Conservation (phyloP, 108 stramenopile genomes). For the Skeletonema grethae region DNA sequence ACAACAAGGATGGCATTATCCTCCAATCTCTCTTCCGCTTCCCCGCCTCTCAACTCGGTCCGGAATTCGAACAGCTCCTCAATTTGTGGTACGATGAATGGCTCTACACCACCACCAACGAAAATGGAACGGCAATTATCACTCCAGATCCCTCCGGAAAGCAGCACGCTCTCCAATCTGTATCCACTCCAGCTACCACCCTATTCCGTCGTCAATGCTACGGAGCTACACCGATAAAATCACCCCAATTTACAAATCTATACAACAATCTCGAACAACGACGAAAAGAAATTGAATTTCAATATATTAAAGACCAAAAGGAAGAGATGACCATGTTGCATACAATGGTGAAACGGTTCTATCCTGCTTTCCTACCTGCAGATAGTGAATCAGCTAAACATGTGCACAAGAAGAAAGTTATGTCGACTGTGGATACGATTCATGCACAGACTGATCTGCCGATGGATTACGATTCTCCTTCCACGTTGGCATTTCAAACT, state of each 20-base stretch:
- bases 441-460: constrained; percentile 17
- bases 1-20: constrained; percentile 6
- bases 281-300: constrained; percentile 39
- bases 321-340: constrained; percentile 44
- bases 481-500: constrained; percentile 32
- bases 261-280: constrained; percentile 47
- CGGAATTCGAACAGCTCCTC: constrained; percentile 24
- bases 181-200: constrained; percentile 35
- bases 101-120: constrained; percentile 9
- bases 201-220: constrained; percentile 49
- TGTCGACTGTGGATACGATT: constrained; percentile 30
- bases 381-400: neutral
- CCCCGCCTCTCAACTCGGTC: constrained; percentile 27
- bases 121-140: constrained; percentile 8
- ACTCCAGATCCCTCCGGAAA: constrained; percentile 35
- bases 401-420: constrained; percentile 43
- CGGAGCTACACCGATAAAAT: constrained; percentile 16
- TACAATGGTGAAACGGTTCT: constrained; percentile 29
- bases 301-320: constrained; percentile 24
- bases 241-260: constrained; percentile 15
- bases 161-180: constrained; percentile 31
- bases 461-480: constrained; percentile 20
- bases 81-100: constrained; percentile 26
- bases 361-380: constrained; percentile 23
- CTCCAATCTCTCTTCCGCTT: constrained; percentile 42